Evolutionary conservation across 1,139 yeast genomes (phyloP).

Genomic region (Suzukiozyma palmioleophila): DNA sequence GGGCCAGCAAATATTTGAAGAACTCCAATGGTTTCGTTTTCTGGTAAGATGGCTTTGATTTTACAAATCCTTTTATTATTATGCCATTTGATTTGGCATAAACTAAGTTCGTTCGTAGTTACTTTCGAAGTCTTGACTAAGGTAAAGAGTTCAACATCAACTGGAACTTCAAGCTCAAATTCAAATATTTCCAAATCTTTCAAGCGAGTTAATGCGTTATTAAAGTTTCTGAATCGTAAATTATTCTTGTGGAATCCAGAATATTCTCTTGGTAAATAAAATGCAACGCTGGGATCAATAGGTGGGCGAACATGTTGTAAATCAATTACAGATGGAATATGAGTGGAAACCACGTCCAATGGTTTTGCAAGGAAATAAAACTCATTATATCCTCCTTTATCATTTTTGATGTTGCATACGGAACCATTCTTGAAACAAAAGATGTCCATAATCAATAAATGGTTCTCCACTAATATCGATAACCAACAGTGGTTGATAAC

Average conservation of each 20-base stretch:
- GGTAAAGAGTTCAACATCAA: constrained; percentile 60
- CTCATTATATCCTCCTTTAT: constrained; percentile 31
- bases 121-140: constrained; percentile 49
- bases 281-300: constrained; percentile 70
- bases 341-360: constrained; percentile 70
- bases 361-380: constrained; percentile 82
- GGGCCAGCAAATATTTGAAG: constrained; percentile 73
- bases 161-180: constrained; percentile 67
- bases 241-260: constrained; percentile 69
- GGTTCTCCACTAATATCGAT: constrained; percentile 67
- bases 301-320: constrained; percentile 88
- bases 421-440: constrained; percentile 33
- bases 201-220: constrained; percentile 71
- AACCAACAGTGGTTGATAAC: constrained; percentile 87
- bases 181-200: constrained; percentile 77
- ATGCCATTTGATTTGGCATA: constrained; percentile 75
- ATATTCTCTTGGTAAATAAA: constrained; percentile 78
- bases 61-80: constrained; percentile 64
- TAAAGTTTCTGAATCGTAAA: constrained; percentile 60
- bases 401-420: constrained; percentile 31
- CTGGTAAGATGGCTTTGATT: constrained; percentile 78
- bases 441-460: constrained; percentile 73
- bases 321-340: constrained; percentile 72
- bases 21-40: constrained; percentile 61
- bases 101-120: constrained; percentile 51